These are phyloP conservation scores for Taiwanofungus camphoratus DNA, from an alignment of 1,284 basidiomycete species.

Conservation along the genomic window DNA sequence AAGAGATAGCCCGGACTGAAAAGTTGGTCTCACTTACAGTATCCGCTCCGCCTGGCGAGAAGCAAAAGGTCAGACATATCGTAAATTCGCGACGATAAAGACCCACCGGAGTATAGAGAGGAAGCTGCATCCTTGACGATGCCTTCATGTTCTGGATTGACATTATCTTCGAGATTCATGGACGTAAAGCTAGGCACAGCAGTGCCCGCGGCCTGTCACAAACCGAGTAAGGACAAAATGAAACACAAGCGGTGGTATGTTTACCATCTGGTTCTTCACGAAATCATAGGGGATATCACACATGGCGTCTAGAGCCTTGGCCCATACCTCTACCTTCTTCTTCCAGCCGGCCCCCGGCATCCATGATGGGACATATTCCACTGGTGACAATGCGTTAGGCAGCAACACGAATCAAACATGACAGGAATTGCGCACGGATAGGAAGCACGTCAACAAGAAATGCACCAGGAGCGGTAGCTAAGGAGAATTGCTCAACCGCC, in stretches of 20 bases:
- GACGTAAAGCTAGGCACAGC: constrained; percentile 24
- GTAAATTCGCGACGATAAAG: not conserved
- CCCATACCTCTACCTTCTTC: constrained; percentile 18
- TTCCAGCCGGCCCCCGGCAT: constrained; percentile 26
- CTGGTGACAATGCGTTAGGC: constrained; percentile 10
- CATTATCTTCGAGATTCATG: constrained; percentile 18
- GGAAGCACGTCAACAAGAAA: constrained; percentile 29
- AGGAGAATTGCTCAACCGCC: constrained; percentile 23
- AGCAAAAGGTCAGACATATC: not conserved
- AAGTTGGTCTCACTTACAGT: constrained; percentile 3
- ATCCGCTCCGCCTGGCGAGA: not conserved
- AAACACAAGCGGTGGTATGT: not conserved
- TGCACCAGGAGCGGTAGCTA: constrained; percentile 21
- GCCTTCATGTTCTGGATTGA: constrained; percentile 20
- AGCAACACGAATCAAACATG: not conserved
- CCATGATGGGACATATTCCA: constrained; percentile 27
- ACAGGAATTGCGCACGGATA: not conserved
- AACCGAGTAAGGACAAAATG: not conserved
- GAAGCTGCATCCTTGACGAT: constrained; percentile 26
- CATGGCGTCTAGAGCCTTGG: constrained; percentile 18
- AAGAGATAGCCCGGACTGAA: no score
- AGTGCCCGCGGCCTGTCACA: constrained; percentile 22
- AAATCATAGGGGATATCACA: constrained; percentile 23
- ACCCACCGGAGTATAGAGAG: constrained; percentile 24
- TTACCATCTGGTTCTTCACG: constrained; percentile 24